Conservation (phyloP, 352 stramenopile species). For the Phytophthora pistaciae region DNA sequence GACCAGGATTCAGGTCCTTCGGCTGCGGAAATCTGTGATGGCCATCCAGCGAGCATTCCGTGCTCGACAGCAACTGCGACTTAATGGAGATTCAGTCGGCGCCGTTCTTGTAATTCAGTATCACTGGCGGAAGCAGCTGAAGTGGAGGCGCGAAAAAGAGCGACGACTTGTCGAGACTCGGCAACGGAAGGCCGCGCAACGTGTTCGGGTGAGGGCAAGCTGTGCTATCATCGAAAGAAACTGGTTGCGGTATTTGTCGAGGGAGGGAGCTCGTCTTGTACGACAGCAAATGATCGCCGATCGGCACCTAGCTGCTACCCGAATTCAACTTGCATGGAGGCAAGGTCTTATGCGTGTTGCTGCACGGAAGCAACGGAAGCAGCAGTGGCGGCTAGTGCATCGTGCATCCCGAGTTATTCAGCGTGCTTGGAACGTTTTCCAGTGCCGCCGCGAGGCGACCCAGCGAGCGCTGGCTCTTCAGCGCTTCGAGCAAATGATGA, state of each 20-base stretch:
- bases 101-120: constrained; percentile 46
- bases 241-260: constrained; percentile 49
- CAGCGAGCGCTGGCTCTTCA: constrained; percentile 40
- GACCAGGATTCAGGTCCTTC: constrained; percentile 35
- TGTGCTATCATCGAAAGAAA: constrained; percentile 49
- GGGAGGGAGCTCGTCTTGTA: constrained; percentile 39
- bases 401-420: constrained; percentile 35
- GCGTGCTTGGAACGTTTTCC: constrained; percentile 26
- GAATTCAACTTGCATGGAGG: constrained; percentile 49
- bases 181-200: constrained; percentile 32
- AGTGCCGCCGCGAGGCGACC: constrained; percentile 20
- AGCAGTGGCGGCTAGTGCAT: constrained; percentile 25
- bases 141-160: constrained; percentile 29
- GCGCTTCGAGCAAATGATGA: constrained; percentile 46
- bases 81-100: constrained; percentile 26
- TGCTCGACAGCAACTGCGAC: constrained; percentile 23
- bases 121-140: constrained; percentile 41
- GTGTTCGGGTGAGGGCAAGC: constrained; percentile 37
- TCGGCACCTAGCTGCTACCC: constrained; percentile 29
- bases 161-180: constrained; percentile 18
- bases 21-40: constrained; percentile 40
- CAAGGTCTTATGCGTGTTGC: background rate
- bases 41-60: constrained; percentile 49
- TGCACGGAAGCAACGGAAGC: constrained; percentile 13
- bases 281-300: constrained; percentile 46